Percentiles rank a stretch among this genome's conserved stretches.
phyloP scores from a whole-genome alignment of 2,329 filamentous ascomycete genomes.

The Exserohilum rostratum region DNA sequence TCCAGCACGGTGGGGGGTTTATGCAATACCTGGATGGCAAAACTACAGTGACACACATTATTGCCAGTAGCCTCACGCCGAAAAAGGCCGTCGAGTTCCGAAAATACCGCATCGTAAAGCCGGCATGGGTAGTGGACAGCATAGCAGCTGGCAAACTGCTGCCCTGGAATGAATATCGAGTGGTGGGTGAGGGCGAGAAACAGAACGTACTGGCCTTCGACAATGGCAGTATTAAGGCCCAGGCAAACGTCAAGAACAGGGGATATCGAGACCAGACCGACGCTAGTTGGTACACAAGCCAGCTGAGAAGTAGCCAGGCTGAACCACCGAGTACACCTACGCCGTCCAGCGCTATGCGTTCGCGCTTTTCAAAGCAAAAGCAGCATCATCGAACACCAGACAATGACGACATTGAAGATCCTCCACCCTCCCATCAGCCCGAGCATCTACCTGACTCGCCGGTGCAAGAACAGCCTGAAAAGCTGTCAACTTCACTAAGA shows the following conservation, averaged over 20 bases:
- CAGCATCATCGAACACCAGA: conserved; percentile 33
- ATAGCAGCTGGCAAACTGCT: conserved; percentile 79
- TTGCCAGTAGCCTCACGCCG: conserved; percentile 85
- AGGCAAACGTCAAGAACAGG: conserved; percentile 63
- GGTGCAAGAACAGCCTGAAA: conserved; percentile 6
- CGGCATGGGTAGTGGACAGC: conserved; percentile 92
- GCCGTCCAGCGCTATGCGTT: conserved; percentile 25
- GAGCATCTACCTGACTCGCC: conserved; percentile 35
- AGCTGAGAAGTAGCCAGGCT: conserved; percentile 59
- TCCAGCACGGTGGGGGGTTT: conserved; percentile 92
- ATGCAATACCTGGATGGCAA: conserved; percentile 95
- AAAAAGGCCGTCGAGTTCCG: conserved; percentile 92
- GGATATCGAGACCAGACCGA: conserved; percentile 84
- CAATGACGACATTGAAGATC: conserved; percentile 35
- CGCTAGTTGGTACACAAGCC: conserved; percentile 79
- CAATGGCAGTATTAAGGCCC: conserved; percentile 69
- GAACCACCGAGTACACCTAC: conserved; percentile 36
- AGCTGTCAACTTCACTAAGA: conserved; percentile 39
- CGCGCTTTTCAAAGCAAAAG: conserved; percentile 27
- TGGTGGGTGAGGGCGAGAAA: conserved; percentile 80
- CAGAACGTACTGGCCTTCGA: conserved; percentile 76
- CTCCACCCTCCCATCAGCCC: conserved; percentile 42
- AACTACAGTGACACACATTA: conserved; percentile 93
- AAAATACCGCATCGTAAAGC: conserved; percentile 89
- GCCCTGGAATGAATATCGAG: conserved; percentile 83